Evolutionary conservation across 2,329 filamentous ascomycete genomes (phyloP), one percentile per base, ranked within the genome.

Genomic region (Beauveria bassiana): DNA sequence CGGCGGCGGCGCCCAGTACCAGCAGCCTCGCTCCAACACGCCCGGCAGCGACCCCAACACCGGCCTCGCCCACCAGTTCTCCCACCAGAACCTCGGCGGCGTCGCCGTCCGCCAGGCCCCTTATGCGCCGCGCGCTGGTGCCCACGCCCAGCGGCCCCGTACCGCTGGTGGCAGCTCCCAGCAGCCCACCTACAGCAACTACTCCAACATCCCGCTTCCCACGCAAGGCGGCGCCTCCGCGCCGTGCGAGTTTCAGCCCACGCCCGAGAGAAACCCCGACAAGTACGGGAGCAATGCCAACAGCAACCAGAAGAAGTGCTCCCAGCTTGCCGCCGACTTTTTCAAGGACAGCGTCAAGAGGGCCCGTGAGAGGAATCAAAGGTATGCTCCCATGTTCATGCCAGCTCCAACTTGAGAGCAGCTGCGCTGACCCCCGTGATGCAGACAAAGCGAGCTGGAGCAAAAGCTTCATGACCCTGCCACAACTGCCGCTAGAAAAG

Each of bases 271-370:
- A 68, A 96, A 93, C 76, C 91, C 92, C 3, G 91, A 96, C 71
- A 90, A 90, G 70, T 88, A 86, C 67, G 84, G 85, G 40, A 72
- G 79, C 61, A 82, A 84, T 67, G 80, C 85, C 66, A 86, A 87
- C 70, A 86, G 86, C 72, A 88, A 88, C 72, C 84, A 88, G 76
- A 87, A 87, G 76, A 87, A 86, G 71, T 88, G 86, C 72, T 83
- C 83, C 16, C 83, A 86, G 70, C 73, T 87, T 70, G 89, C 96
- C 45, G 86, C 89, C 61, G 92, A 95, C 68, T 98, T 98, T 80
- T 99, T 98, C 85, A 96, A 96, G 77, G 93, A 99, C 76, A 98
- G 93, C 73, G 96, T 99, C 61, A 93, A 96, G 80, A 86, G 95
- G 69, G 95, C 95, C 57, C 86, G 93, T 68, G 95, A 98, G 77